A percentile compares a stretch with the other conserved stretches of the same genome.
Evolutionary conservation across 2,329 filamentous ascomycete genomes (phyloP).

Genomic region (Venturia carpophila): DNA sequence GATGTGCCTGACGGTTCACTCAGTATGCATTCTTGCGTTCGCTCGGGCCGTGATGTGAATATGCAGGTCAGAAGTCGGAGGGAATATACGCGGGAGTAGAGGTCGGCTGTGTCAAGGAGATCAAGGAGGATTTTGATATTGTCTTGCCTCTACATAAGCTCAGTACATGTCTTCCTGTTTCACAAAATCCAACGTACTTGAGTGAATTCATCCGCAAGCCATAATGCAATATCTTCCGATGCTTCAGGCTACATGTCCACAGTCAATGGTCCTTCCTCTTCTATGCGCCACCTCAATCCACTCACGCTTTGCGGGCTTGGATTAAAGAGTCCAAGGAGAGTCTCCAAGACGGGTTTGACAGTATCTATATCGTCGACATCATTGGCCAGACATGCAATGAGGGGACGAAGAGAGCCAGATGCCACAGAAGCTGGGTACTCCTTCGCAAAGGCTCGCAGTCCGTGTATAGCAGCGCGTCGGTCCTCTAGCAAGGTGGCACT

Average conservation of each 20-base stretch:
- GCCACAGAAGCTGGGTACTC: slow-evolving; percentile 93
- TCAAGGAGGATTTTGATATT: slow-evolving; percentile 88
- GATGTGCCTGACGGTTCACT: slow-evolving; percentile 83
- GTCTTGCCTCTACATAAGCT: slow-evolving; percentile 69
- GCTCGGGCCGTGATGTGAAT: slow-evolving; percentile 73
- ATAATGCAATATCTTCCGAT: slow-evolving; percentile 90
- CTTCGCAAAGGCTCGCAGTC: slow-evolving; percentile 91
- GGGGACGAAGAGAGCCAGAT: slow-evolving; percentile 78
- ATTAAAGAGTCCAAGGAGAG: slow-evolving; percentile 84
- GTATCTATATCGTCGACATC: slow-evolving; percentile 95
- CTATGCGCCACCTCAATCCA: slow-evolving; percentile 21
- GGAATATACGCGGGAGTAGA: slow-evolving; percentile 85
- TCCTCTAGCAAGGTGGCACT: slow-evolving; percentile 92
- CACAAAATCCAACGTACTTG: slow-evolving; percentile 48
- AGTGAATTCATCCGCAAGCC: slow-evolving; percentile 96
- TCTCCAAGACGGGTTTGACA: slow-evolving; percentile 90
- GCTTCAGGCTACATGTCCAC: slow-evolving; percentile 64
- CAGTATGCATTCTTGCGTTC: slow-evolving; percentile 90
- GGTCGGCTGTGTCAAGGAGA: slow-evolving; percentile 78
- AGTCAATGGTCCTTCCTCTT: neutral
- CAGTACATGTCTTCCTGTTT: slow-evolving; percentile 33
- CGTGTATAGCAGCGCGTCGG: slow-evolving; percentile 83
- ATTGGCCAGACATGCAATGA: slow-evolving; percentile 77
- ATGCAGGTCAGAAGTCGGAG: slow-evolving; percentile 85
- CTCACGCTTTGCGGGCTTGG: slow-evolving; percentile 54